Evolutionary conservation across 495 filamentous ascomycete species (phyloP), one percentile per base, ranked within the genome.

Genomic region (Penicillium paradoxum): DNA sequence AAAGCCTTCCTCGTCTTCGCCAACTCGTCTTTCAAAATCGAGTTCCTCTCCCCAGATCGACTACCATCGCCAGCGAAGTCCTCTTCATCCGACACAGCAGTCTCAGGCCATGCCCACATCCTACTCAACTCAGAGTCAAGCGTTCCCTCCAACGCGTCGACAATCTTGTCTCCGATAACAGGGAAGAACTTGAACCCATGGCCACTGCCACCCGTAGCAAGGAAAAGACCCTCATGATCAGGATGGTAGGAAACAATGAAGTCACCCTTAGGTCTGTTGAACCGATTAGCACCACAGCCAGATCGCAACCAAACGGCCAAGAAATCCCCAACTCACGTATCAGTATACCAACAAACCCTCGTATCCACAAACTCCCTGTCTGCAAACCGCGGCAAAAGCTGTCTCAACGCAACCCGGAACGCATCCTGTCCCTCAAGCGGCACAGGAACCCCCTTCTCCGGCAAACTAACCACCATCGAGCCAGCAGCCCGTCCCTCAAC

Each of bases 111-210:
- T 39, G 60, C 64, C 90, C 90, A 96, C 60, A 88, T 79, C 17
- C 76, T 64, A 22, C 59, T 62, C 48, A 91, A 79, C 60, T 82
- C 80, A 6, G 67, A 64, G 1, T 82, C 81, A 30, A 81, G 73
- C 6, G 67, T 68, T 2, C 80, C 74, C 63, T 80, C 73, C 21
- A 95, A 63, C 24, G 81, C 79, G 58, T 89, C 84, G 11, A 85
- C 84, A 38, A 95, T 77, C 63, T 83, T 83, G 47, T 88, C 86
- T 13, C 91, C 91, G 11, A 96, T 67, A 14, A 95, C 83, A 2
- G 91, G 91, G 66, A 95, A 68, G 66, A 96, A 96, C 65, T 96
- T 96, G 73, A 86, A 96, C 4, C 67, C 91, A 66, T 97, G 91
- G 2, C 91, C 91, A 59, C 84, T 89, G 13, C 88, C 91, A 13